A percentile compares a stretch with the other conserved stretches of the same genome.
phyloP scores from a whole-genome alignment of 495 filamentous ascomycete genomes.

The Echria macrotheca region DNA sequence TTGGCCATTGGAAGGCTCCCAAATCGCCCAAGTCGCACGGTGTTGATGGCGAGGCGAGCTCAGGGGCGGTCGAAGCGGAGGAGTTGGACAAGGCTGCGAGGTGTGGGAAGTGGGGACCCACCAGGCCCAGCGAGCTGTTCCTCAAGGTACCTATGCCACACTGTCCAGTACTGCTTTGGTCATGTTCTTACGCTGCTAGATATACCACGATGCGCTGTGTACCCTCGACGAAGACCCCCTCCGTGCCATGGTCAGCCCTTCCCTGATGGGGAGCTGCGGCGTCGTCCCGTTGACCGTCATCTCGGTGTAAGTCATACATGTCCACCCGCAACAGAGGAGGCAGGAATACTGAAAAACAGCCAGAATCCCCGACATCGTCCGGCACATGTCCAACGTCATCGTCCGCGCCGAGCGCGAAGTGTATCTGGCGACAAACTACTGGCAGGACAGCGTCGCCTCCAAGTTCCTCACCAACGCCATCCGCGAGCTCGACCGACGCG shows the following conservation, averaged over 20 bases:
- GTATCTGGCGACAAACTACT: constrained; percentile 69
- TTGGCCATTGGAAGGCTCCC: constrained; percentile 27
- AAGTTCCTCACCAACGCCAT: constrained; percentile 63
- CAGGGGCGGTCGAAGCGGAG: constrained; percentile 23
- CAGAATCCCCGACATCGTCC: constrained; percentile 60
- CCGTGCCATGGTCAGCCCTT: constrained; percentile 59
- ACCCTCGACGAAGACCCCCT: constrained; percentile 52
- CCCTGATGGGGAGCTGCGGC: constrained; percentile 64
- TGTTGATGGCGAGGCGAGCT: neutral
- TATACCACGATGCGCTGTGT: constrained; percentile 61
- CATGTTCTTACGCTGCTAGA: constrained; percentile 28
- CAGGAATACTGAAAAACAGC: neutral
- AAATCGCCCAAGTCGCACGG: constrained; percentile 10
- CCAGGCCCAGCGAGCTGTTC: constrained; percentile 61
- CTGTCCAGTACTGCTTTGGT: neutral
- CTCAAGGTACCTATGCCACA: constrained; percentile 40
- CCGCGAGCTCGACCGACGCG: constrained; percentile 59
- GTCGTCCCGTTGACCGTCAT: constrained; percentile 64
- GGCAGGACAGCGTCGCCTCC: constrained; percentile 62
- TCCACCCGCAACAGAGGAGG: too few relatives aligned
- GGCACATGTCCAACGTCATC: constrained; percentile 72
- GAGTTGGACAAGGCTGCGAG: constrained; percentile 47
- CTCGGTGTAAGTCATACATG: constrained; percentile 43
- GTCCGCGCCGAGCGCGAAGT: constrained; percentile 67
- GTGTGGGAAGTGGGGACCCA: constrained; percentile 65